Base-by-base conservation (phyloP, 306 rosid species). In the Cicer chorassanicum region DNA sequence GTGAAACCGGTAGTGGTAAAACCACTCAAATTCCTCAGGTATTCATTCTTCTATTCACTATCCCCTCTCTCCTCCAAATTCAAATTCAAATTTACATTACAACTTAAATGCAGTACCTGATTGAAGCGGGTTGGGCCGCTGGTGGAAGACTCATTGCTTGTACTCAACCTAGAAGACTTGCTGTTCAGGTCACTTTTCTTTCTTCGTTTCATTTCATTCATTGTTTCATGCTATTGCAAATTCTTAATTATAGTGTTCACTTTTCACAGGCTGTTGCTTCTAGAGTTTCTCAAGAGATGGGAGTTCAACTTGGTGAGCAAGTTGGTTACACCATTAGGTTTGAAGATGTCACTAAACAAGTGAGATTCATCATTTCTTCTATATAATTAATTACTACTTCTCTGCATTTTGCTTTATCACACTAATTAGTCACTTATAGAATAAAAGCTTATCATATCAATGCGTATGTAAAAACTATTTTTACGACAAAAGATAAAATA, bases 21-120 rank as follows among this genome's bases (percentile, higher is more conserved):
- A 93, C 96, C 73, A 93, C 96, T 45, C 98, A 93, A 80, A 93
- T 93, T 65, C 98, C 98, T 84, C 98, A 93, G 97, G 98, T 88
- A 2, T 7, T 61, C 8, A 24, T 39, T n/a, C 16, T 34, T 1
- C 36, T 41, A 1, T 18, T 18, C 14, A 59, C 65, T 3, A 0
- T 18, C 15, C 15, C 7, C 18, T 38, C 15, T 70, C 9, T 43
- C 6, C 53, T 44, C 11, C 51, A 48, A 48, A n/a, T 50, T 21
- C 39, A 36, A 24, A 7, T 39, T 67, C 38, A 10, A 68, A 78
- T n/a, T 60, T 14, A 6, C 29, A 39, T n/a, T 7, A n/a, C 18
- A 55, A 5, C 50, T 12, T 7, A 19, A 38, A 45, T 59, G 76
- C 87, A 93, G 97, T 93, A 76, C 72, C 86, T 93, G 56, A 91